Evolutionary conservation across 1,284 basidiomycete genomes (phyloP), one percentile per base, ranked within the genome.

Genomic region (Ustilago loliicola): DNA sequence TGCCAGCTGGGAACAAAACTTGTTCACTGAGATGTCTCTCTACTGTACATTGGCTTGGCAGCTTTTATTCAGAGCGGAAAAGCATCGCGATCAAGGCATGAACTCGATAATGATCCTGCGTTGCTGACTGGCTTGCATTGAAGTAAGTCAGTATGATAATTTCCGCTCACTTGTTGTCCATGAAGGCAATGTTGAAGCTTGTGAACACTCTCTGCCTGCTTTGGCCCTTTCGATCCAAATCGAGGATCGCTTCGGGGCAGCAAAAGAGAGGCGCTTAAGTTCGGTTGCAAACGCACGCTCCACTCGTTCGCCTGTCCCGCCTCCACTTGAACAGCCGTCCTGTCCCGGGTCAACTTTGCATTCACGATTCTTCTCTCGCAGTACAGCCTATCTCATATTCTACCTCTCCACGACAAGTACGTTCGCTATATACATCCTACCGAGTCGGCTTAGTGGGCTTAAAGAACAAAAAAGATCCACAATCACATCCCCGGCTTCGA

Each of bases 371-470:
- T 50, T 30, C 48, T 50, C 23, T 27, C 48, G 13, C 48, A 50
- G 29, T 7, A 27, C 7, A 13, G 9, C 4, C 2, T 50, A 27
- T 29, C 48, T 29, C n/a, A 17, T 45, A 45, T 53, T 32, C 23
- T 21, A 36, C n/a, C 6, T 29, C 29, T 45, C 50, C 27, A 53
- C 56, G 32, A 57, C 56, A 19, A 47, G 21, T 9, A 11, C 36
- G 10, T 11, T 17, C 21, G 32, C 51, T 58, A 23, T 5, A 36
- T 19, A 58, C n/a, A n/a, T n/a, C 58, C 60, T 40, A 29, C 34
- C 25, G 19, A 62, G 69, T 59, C 64, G 69, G 55, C 50, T 66
- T 45, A 62, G 64, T 52, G 63, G 69, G 50, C 55, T 59, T 36
- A 0, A 8, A 47, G 59, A 36, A 55, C 48, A 40, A 6, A 38